phyloP scores from a whole-genome alignment of 441 rosid species.

The Kokia cookei region DNA sequence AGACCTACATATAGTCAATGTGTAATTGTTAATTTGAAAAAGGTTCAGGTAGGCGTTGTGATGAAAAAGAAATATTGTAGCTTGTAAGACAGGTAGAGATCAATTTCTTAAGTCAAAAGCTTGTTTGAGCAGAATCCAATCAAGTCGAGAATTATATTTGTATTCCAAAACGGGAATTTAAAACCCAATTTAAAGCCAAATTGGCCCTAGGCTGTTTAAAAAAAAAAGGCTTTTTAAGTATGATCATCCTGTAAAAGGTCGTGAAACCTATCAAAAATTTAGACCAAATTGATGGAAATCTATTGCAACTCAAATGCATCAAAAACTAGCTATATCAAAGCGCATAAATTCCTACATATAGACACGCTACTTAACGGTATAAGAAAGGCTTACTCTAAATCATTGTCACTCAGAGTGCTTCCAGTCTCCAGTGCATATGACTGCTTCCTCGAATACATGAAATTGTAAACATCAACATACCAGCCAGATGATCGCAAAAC shows the following conservation, averaged over 20 bases:
- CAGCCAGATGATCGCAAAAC: conserved; percentile 67
- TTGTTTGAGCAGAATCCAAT: neutral
- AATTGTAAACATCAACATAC: conserved; percentile 44
- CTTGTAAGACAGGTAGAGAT: neutral
- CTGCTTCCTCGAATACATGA: conserved; percentile 67
- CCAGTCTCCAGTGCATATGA: conserved; percentile 30
- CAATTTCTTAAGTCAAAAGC: neutral
- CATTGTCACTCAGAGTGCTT: conserved; percentile 21
- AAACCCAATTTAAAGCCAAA: neutral
- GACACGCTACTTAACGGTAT: neutral
- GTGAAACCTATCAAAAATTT: neutral
- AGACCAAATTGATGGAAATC: neutral
- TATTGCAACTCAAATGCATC: neutral
- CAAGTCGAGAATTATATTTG: neutral
- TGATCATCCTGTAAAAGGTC: neutral
- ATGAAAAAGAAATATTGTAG: neutral
- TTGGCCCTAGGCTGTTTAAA: neutral
- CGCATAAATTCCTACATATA: neutral
- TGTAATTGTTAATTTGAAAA: neutral
- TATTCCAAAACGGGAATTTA: neutral
- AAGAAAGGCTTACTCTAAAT: conserved; percentile 51
- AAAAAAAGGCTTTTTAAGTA: neutral
- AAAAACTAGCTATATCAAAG: neutral
- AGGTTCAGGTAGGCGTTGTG: neutral
- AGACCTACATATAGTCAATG: neutral